Conservation (phyloP, 495 filamentous ascomycete species). For the Penicillium maclennaniae region DNA sequence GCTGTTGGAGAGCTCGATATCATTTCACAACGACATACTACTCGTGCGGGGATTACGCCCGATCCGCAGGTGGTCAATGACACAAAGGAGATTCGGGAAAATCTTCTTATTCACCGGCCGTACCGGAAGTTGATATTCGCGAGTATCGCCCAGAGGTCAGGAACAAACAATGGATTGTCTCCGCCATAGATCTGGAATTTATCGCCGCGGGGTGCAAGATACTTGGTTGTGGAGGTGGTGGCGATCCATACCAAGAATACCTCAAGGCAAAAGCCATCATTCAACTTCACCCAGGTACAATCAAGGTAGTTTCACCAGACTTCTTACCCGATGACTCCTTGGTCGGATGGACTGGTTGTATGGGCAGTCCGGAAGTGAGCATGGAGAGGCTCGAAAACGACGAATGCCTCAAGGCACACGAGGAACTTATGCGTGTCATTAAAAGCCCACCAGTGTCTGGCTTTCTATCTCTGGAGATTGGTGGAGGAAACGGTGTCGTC, state of each 20-base stretch:
- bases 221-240: constrained; percentile 56
- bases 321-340: constrained; percentile 17
- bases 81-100: not conserved
- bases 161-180: constrained; percentile 36
- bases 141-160: not conserved
- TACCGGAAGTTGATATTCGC: not conserved
- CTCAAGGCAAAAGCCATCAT: constrained; percentile 18
- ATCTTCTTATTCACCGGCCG: not conserved
- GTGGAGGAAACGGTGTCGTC: constrained; percentile 36
- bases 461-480: constrained; percentile 34
- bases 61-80: not conserved
- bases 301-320: constrained; percentile 18
- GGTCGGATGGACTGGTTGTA: constrained; percentile 24
- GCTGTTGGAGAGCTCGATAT: not conserved
- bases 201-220: constrained; percentile 58
- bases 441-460: constrained; percentile 24
- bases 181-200: constrained; percentile 53
- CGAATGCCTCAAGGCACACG: constrained; percentile 28
- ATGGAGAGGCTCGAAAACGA: constrained; percentile 31
- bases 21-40: not conserved
- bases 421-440: constrained; percentile 29
- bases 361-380: constrained; percentile 29
- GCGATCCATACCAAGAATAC: constrained; percentile 32
- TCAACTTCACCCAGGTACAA: constrained; percentile 2
- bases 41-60: not conserved